Conservation (phyloP, 169 alveolate species). For the Plasmodium adleri region DNA sequence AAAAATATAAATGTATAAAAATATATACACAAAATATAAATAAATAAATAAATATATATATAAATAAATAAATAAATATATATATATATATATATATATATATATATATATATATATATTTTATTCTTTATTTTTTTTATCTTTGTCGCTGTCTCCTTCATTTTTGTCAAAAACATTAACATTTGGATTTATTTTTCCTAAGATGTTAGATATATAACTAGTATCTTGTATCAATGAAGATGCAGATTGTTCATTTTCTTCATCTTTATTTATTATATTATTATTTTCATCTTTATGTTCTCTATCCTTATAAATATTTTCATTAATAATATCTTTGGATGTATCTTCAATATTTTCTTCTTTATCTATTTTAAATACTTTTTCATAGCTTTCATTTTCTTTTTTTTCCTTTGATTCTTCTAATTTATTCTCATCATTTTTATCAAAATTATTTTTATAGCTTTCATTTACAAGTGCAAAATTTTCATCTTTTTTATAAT, state of each 20-base stretch:
- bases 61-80: too few species aligned
- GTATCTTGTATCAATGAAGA: slow-evolving; percentile 36
- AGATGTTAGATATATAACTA: slow-evolving; percentile 34
- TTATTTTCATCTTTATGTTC: background rate
- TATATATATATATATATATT: too few species aligned
- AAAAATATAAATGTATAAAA: too few species aligned
- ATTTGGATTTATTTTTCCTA: slow-evolving; percentile 4
- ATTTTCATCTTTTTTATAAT: slow-evolving; percentile 20
- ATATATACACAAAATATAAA: too few species aligned
- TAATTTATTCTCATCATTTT: background rate
- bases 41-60: too few species aligned
- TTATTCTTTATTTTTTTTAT: background rate
- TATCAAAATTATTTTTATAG: slow-evolving; percentile 56
- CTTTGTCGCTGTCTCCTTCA: background rate
- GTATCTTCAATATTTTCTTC: slow-evolving; percentile 31
- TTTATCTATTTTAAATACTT: slow-evolving; percentile 54
- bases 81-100: too few species aligned
- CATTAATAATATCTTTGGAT: slow-evolving; percentile 12
- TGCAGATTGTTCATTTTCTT: background rate
- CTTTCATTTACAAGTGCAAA: slow-evolving; percentile 42
- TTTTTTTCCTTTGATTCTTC: slow-evolving; percentile 38
- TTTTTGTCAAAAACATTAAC: slow-evolving; percentile 12
- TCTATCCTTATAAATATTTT: background rate
- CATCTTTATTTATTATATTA: background rate
- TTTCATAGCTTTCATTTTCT: slow-evolving; percentile 72